These are phyloP conservation scores for Pseudopyrenochaeta lycopersici DNA, from an alignment of 2,329 filamentous ascomycete species.

Conservation along the genomic window DNA sequence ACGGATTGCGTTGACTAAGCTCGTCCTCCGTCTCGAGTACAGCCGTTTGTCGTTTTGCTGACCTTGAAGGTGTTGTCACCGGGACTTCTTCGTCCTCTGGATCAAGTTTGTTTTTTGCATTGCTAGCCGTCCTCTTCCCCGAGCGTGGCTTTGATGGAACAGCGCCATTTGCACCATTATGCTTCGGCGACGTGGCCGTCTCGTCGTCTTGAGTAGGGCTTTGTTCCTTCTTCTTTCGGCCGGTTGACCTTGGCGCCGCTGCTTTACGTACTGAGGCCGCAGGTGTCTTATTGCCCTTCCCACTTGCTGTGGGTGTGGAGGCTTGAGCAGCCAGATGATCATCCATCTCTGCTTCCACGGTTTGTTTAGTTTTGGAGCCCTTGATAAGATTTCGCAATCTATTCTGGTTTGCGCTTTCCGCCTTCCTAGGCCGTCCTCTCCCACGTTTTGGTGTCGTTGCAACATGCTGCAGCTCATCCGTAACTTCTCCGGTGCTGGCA, in stretches of 20 bases:
- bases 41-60: slow-evolving; percentile 19
- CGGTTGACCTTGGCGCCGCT: slow-evolving; percentile 13
- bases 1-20: slow-evolving; percentile 12
- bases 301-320: slow-evolving; percentile 24
- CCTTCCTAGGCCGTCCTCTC: slow-evolving; percentile 22
- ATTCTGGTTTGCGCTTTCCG: slow-evolving; percentile 22
- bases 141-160: slow-evolving; percentile 17
- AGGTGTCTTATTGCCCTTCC: slow-evolving; percentile 12
- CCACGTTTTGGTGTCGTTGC: slow-evolving; percentile 28
- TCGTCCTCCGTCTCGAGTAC: slow-evolving; percentile 37
- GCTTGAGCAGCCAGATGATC: slow-evolving; percentile 26
- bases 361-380: slow-evolving; percentile 12
- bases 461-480: slow-evolving; percentile 22
- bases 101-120: slow-evolving; percentile 10
- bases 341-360: slow-evolving; percentile 20
- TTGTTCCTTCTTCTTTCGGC: slow-evolving; percentile 18
- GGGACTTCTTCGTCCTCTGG: slow-evolving; percentile 17
- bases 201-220: slow-evolving; percentile 14
- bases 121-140: slow-evolving; percentile 13
- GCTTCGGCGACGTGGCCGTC: slow-evolving; percentile 9
- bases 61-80: slow-evolving; percentile 23
- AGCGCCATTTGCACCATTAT: not conserved
- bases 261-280: slow-evolving; percentile 23
- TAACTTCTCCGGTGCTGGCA: slow-evolving; percentile 3
- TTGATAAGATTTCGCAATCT: slow-evolving; percentile 18